Conservation (phyloP, 768 basidiomycete species). For the Jaapia argillacea region DNA sequence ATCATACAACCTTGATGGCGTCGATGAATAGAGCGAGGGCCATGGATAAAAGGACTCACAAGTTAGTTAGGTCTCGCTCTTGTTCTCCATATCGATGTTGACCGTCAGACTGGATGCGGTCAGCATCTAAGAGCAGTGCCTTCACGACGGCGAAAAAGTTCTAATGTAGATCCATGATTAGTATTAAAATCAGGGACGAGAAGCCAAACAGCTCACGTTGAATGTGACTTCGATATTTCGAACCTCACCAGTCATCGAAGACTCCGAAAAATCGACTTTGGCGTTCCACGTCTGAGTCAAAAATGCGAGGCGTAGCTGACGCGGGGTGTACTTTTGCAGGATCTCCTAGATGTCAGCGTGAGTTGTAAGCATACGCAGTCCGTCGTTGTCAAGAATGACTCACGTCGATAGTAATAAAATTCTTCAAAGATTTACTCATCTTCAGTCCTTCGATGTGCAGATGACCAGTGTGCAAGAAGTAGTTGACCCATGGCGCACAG, state of each 20-base stretch:
- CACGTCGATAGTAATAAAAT: slow-evolving; percentile 95
- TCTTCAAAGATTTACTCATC: slow-evolving; percentile 99
- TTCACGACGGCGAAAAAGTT: slow-evolving; percentile 91
- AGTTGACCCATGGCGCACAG: slow-evolving; percentile 93
- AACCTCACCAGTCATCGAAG: slow-evolving; percentile 82
- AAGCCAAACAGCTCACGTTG: slow-evolving; percentile 50
- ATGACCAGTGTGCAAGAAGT: slow-evolving; percentile 97
- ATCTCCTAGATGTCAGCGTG: slow-evolving; percentile 53
- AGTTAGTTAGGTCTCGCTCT: slow-evolving; percentile 71
- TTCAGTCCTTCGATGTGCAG: slow-evolving; percentile 97
- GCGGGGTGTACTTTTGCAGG: slow-evolving; percentile 66
- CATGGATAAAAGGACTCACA: background rate
- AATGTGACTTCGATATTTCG: slow-evolving; percentile 73
- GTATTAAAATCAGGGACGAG: background rate
- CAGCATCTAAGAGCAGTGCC: slow-evolving; percentile 60
- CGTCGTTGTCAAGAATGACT: too few species aligned
- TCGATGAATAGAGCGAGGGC: background rate
- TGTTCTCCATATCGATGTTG: slow-evolving; percentile 52
- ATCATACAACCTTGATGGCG: slow-evolving; percentile 50
- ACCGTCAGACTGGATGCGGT: slow-evolving; percentile 42
- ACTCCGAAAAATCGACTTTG: slow-evolving; percentile 90
- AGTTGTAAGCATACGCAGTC: background rate
- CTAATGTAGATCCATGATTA: slow-evolving; percentile 26
- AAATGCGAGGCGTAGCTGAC: slow-evolving; percentile 89
- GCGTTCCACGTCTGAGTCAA: slow-evolving; percentile 86